Percentiles rank a stretch among this genome's conserved stretches.
Conservation (phyloP, 73 alveolate species). For the Paramecium tetraurelia region DNA sequence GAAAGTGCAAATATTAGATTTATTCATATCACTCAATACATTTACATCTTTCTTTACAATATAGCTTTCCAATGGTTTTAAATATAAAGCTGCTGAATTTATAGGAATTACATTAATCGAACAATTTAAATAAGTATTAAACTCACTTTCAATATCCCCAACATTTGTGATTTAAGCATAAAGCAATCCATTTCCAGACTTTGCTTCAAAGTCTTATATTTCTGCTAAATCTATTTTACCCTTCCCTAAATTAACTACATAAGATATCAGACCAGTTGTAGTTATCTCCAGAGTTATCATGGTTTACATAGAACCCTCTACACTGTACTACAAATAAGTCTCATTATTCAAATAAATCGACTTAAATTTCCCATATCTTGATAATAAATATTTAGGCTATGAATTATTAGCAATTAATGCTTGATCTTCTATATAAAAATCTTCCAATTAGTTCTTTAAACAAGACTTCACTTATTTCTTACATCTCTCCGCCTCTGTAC, state of each 20-base stretch:
- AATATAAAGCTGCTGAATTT: neutral
- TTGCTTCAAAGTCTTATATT: neutral
- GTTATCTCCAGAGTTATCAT: neutral
- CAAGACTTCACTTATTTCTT: neutral
- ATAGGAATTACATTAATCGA: neutral
- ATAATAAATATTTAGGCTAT: neutral
- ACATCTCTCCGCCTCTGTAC: neutral
- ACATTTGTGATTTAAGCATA: slow-evolving; percentile 34
- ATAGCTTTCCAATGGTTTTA: neutral
- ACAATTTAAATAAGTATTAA: slow-evolving; percentile 16
- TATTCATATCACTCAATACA: slow-evolving; percentile 22
- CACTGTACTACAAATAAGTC: neutral
- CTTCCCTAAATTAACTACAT: neutral
- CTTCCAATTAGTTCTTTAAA: slow-evolving; percentile 14
- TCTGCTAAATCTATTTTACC: slow-evolving; percentile 43
- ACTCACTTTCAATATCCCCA: neutral
- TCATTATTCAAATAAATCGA: neutral
- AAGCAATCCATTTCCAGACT: slow-evolving; percentile 33
- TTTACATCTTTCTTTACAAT: neutral
- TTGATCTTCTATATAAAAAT: neutral
- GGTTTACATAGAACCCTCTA: slow-evolving; percentile 25
- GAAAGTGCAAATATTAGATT: neutral
- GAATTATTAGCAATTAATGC: neutral
- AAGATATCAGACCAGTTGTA: neutral
- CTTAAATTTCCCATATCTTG: neutral